These are phyloP conservation scores for Anaeramoeba flamelloides DNA, from an alignment of 78 protist genomes.

Conservation along the genomic window DNA sequence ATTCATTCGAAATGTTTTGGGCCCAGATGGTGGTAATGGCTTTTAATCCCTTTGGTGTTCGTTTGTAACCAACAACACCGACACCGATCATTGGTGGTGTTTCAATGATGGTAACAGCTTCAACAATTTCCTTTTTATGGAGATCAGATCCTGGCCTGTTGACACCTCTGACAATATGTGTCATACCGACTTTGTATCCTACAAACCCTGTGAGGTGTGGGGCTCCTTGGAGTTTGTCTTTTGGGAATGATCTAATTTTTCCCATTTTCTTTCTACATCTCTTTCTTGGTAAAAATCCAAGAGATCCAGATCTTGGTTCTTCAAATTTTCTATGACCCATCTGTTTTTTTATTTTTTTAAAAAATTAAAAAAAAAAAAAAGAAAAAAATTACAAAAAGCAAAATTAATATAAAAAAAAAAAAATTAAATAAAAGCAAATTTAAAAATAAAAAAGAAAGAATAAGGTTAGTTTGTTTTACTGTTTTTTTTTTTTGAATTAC, in stretches of 20 bases:
- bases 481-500: too few relatives aligned
- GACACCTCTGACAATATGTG: conserved; percentile 96
- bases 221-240: conserved; percentile 76
- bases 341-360: too few relatives aligned
- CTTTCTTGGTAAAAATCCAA: conserved; percentile 97
- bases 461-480: too few relatives aligned
- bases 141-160: conserved; percentile 84
- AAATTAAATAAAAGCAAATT: too few relatives aligned
- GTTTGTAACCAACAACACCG: conserved; percentile 96
- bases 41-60: conserved; percentile 85
- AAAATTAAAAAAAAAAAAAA: too few relatives aligned
- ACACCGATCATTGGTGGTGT: conserved; percentile 93
- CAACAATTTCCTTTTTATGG: conserved; percentile 95
- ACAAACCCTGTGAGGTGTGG: conserved; percentile 98
- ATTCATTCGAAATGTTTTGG: conserved; percentile 57
- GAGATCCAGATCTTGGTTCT: conserved; percentile 96
- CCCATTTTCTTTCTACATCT: conserved; percentile 78
- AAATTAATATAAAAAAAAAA: too few relatives aligned
- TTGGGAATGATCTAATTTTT: conserved; percentile 85
- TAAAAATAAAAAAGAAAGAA: too few relatives aligned
- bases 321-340: conserved; percentile 69
- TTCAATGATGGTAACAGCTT: conserved; percentile 98
- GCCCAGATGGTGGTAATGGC: conserved; percentile 97
- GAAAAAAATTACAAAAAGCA: too few relatives aligned
- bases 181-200: conserved; percentile 99